Base-by-base conservation (phyloP, 2,329 filamentous ascomycete species). In the Ceratocystis eucalypticola region DNA sequence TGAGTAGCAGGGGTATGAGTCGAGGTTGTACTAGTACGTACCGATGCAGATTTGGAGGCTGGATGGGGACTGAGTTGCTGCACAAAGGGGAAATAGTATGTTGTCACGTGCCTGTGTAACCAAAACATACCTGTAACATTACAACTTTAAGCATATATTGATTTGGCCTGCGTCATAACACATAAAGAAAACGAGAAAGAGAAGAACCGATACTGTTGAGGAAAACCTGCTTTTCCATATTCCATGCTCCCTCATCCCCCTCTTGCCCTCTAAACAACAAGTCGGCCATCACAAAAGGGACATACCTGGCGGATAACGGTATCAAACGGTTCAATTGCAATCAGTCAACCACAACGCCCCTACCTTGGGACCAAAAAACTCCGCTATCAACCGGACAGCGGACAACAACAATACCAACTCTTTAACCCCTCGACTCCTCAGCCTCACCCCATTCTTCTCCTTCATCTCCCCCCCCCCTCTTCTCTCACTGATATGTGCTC, bases 301-400 rank as follows among this genome's bases (percentile, higher is more conserved):
- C 53, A 30, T n/a, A 17, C n/a, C 53, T 28, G 6, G 20, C 12
- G 37, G 28, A 41, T 64, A 55, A 45, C 53, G 66, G 63, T 66
- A 68, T 68, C 59, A 68, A 68, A 65, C 61, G 65, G 48, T 62
- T 63, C 64, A 64, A 65, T 68, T 68, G 59, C 55, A 68, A 63
- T 66, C 63, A 62, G 46, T 48, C 55, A 44, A 68, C 63, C 45
- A 64, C 62, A 65, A 55, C 30, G 25, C 53, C 53, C 53, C 22
- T 41, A 22, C 48, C 53, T 30, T 33, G 28, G 53, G 62, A 53
- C 62, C 33, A 45, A 62, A 45, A 62, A 64, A 53, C 28, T 59
- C 53, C 53, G 53, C 25, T n/a, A 59, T 30, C 28, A 57, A 22
- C 25, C 17, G 53, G 25, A 50, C 53, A 59, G 25, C 12, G 17